Percentiles rank a stretch among this genome's conserved stretches.
Conservation (phyloP, 179 eudicot genomes). For the Silene coronaria region DNA sequence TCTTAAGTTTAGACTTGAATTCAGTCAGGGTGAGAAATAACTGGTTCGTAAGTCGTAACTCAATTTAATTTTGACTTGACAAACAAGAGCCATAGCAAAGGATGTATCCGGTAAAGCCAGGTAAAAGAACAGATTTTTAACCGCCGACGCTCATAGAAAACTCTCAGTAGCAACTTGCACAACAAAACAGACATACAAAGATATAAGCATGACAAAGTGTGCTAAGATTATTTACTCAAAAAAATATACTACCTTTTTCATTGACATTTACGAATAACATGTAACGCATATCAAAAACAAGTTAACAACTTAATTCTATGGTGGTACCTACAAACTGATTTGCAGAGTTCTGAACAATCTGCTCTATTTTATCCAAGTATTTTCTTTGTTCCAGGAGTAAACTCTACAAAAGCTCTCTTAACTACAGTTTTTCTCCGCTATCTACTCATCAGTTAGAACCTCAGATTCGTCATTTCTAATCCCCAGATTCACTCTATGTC, state of each 20-base stretch:
- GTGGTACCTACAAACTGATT: neutral
- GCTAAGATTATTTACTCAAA: neutral
- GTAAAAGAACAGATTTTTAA: neutral
- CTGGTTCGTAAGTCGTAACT: neutral
- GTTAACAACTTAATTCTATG: neutral
- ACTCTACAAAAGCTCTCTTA: neutral
- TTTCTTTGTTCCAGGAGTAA: neutral
- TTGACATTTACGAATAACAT: neutral
- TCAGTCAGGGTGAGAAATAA: neutral
- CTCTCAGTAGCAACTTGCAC: neutral
- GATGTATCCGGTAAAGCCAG: neutral
- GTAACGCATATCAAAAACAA: neutral
- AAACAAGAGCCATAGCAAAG: neutral
- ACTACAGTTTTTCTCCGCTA: neutral
- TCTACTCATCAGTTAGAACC: neutral
- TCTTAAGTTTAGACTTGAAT: neutral
- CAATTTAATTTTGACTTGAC: neutral
- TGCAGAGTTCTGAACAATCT: neutral
- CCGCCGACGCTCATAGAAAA: neutral
- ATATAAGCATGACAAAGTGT: neutral
- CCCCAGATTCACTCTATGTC: neutral
- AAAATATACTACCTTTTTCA: neutral
- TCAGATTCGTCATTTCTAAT: neutral
- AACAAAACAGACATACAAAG: neutral
- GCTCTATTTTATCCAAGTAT: neutral